Base-by-base conservation (phyloP, 2,329 filamentous ascomycete genomes). In the Orbilia javanica region DNA sequence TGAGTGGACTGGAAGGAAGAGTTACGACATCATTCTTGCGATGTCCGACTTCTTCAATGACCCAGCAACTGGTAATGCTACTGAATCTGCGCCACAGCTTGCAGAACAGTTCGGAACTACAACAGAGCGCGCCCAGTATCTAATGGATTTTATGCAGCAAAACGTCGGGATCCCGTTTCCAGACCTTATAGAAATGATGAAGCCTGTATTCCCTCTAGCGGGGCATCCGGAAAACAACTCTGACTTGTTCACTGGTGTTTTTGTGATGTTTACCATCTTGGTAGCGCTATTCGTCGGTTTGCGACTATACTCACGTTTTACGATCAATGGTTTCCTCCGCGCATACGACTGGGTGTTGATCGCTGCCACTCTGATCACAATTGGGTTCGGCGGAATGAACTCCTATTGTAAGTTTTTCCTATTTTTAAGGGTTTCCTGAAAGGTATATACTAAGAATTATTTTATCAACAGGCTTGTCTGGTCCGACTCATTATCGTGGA, bases 191-290 rank as follows among this genome's bases (percentile, higher is more conserved):
- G 66, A 60, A 25, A 62, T 62, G 66, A 52, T 62, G 15, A 60
- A 70, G 5, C 36, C 46, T 15, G 66, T 70, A 11, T 60, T 70
- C 27, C 66, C 66, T 7, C 4, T 36, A 7, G 66, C 66, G 5
- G 66, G 66, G 4, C 66, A 70, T 50, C 66, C 66, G 10, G 22
- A 53, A 39, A 70, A 70, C 20, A 62, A 70, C 46, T 57, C 50
- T 1, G 39, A 36, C 31, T 18, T 66, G 27, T 55, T 76, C 50
- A 57, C 62, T n/a, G 62, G 50, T 3, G 44, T 63, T 34, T 50
- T 64, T 64, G 75, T 80, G 34, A 68, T 53, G 63, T 80, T 76
- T 81, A 80, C 64, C 70, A 70, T 65, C 34, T 50, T 70, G 25
- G 55, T 70, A 15, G 66, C n/a, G 11, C n/a, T 42, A 7, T 70